A percentile compares a stretch with the other conserved stretches of the same genome.
phyloP scores from a whole-genome alignment of 2,329 filamentous ascomycete genomes.

The Metarhizium robertsii region DNA sequence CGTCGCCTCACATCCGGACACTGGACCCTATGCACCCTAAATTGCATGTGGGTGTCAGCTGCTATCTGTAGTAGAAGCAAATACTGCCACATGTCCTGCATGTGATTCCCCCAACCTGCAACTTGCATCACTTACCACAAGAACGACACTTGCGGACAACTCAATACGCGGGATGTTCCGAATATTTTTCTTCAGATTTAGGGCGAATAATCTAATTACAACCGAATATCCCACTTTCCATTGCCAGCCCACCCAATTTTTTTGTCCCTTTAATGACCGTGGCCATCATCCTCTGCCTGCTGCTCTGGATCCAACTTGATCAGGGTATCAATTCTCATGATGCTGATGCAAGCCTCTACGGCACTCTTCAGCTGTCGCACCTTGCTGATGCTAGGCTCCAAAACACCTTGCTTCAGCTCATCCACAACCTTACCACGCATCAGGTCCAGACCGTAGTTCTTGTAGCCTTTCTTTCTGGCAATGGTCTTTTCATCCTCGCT shows the following conservation, averaged over 20 bases:
- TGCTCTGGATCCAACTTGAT: slow-evolving; percentile 95
- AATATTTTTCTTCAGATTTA: background rate
- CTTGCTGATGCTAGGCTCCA: slow-evolving; percentile 98
- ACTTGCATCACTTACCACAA: background rate
- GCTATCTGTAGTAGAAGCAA: too few relatives aligned
- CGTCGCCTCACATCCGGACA: background rate
- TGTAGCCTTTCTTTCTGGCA: slow-evolving; percentile 92
- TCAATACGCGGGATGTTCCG: background rate
- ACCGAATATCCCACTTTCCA: background rate
- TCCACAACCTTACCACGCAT: slow-evolving; percentile 84
- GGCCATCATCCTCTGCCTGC: slow-evolving; percentile 62
- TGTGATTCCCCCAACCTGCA: background rate
- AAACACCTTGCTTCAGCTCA: slow-evolving; percentile 84
- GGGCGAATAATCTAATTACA: slow-evolving; percentile 1
- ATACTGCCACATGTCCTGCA: background rate
- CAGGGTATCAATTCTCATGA: slow-evolving; percentile 98
- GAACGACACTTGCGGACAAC: background rate
- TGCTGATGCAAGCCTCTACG: slow-evolving; percentile 95
- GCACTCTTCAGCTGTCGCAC: slow-evolving; percentile 96
- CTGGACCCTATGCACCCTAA: background rate
- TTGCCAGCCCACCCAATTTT: background rate
- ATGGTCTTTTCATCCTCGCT: slow-evolving; percentile 82
- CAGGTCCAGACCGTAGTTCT: slow-evolving; percentile 95
- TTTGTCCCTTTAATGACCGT: slow-evolving; percentile 55
- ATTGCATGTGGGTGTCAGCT: background rate